Percentiles rank a stretch among this genome's conserved stretches.
These are phyloP conservation scores for Exophiala viscosa DNA, from an alignment of 2,329 filamentous ascomycete species.

Conservation along the genomic window DNA sequence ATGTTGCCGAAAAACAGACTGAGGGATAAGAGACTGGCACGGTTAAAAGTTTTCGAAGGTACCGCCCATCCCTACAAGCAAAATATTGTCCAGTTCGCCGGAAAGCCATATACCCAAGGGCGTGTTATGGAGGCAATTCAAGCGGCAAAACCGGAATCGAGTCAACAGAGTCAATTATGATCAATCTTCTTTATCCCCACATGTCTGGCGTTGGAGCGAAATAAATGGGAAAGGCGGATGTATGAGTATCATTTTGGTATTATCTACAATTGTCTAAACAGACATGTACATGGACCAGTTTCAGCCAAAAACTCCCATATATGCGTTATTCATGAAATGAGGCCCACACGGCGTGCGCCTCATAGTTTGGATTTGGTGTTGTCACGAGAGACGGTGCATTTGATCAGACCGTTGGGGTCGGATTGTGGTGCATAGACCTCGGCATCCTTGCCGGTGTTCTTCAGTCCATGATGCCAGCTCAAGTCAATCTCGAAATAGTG, in stretches of 20 bases:
- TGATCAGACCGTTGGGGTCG: conserved; percentile 90
- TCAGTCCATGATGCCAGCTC: conserved; percentile 91
- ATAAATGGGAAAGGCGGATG: conserved; percentile 1
- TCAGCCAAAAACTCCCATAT: background rate
- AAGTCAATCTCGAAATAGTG: conserved; percentile 98
- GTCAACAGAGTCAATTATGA: background rate
- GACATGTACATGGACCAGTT: conserved; percentile 2
- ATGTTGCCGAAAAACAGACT: conserved; percentile 98
- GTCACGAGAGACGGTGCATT: conserved; percentile 68
- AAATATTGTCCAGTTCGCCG: conserved; percentile 74
- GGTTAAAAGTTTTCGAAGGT: conserved; percentile 96
- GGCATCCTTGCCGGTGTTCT: conserved; percentile 93
- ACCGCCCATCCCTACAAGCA: conserved; percentile 82
- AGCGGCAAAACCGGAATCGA: conserved; percentile 11
- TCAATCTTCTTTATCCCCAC: background rate
- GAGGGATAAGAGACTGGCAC: conserved; percentile 77
- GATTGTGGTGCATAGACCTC: conserved; percentile 94
- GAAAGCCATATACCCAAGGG: conserved; percentile 38
- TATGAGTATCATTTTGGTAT: conserved; percentile 19
- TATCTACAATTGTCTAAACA: conserved; percentile 1
- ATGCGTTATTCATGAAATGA: background rate
- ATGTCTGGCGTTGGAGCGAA: conserved; percentile 8
- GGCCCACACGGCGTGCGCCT: background rate
- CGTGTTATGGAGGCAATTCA: conserved; percentile 22
- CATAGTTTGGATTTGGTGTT: background rate